Evolutionary conservation across 768 basidiomycete genomes (phyloP), one percentile per base, ranked within the genome.

Genomic region (Rhizopogon roseolus): DNA sequence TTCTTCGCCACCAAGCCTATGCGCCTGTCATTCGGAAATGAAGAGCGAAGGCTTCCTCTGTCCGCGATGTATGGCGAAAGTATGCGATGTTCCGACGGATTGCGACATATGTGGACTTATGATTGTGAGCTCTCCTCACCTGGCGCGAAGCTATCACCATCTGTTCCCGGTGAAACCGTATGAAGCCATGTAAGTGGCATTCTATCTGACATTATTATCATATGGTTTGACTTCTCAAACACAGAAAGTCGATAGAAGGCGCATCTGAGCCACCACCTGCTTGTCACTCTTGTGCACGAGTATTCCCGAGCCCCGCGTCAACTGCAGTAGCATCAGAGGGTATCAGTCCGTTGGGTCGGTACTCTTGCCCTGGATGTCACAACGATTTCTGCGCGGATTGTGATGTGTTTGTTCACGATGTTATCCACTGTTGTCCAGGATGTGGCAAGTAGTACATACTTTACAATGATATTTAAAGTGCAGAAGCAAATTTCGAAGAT

Each of bases 41-140:
- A 93, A 90, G 70, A 87, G 86, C 67, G 88, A 91, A 57, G 97
- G 96, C 4, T 99, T 95, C 71, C 77, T 96, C 16, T 99, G 97
- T 68, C 97, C 97, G 4, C 80, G 97, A 36, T 99, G 97, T 64
- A 79, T 85, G 53, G 84, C 90, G 38, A 92, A 95, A 77, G 80
- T 98, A 34, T 99, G 97, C 77, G 96, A 98, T 64, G 93, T 98
- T 5, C 97, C 97, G 37, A 98, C 96, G 8, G 97, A 98, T 66
- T 99, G 97, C 66, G 89, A 95, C 68, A 87, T 98, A 32, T 99
- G 97, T 61, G 92, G 93, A 7, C 74, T 99, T 60, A 97, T 98
- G 90, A 93, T 99, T 59, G 97, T 99, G 57, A 94, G 90, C 69
- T 93, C 93, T 48, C 96, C 97, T 13, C 97, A 98, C 75, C 78